A percentile compares a stretch with the other conserved stretches of the same genome.
phyloP scores from a whole-genome alignment of 1,139 yeast genomes.

The Saccharomyces hybrid region DNA sequence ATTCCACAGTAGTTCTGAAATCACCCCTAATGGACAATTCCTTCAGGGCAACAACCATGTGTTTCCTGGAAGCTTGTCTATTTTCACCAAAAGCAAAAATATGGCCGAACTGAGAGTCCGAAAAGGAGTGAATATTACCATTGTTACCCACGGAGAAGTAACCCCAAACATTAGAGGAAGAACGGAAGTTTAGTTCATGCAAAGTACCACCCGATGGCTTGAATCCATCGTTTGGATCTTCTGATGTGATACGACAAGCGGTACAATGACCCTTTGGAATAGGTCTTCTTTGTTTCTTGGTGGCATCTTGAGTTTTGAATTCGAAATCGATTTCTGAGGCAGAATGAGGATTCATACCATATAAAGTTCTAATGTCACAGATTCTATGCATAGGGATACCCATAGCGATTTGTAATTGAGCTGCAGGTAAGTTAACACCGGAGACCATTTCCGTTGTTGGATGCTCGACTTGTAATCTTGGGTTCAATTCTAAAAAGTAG shows the following conservation, averaged over 20 bases:
- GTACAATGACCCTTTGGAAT: conserved; percentile 97
- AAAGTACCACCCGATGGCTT: conserved; percentile 96
- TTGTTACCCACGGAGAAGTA: conserved; percentile 94
- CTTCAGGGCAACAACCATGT: conserved; percentile 96
- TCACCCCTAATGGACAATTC: conserved; percentile 97
- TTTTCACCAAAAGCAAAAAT: conserved; percentile 98
- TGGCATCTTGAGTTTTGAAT: conserved; percentile 64
- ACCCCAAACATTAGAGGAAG: conserved; percentile 98
- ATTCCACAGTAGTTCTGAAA: conserved; percentile 95
- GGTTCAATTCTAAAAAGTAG: conserved; percentile 91
- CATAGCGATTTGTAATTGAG: conserved; percentile 98
- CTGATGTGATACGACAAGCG: conserved; percentile 97
- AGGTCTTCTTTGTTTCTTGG: conserved; percentile 74
- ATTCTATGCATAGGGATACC: conserved; percentile 96
- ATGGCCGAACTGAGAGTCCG: conserved; percentile 98
- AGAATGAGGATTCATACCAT: conserved; percentile 94
- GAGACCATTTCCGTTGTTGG: conserved; percentile 99
- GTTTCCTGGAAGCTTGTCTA: conserved; percentile 94
- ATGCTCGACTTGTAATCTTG: conserved; percentile 98
- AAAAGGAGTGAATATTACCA: conserved; percentile 94
- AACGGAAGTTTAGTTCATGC: conserved; percentile 92
- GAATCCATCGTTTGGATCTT: conserved; percentile 98
- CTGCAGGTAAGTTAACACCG: conserved; percentile 95
- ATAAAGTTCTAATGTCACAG: conserved; percentile 81
- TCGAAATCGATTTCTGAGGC: conserved; percentile 86